Evolutionary conservation across 495 filamentous ascomycete genomes (phyloP).

Genomic region (Xylaria flabelliformis): DNA sequence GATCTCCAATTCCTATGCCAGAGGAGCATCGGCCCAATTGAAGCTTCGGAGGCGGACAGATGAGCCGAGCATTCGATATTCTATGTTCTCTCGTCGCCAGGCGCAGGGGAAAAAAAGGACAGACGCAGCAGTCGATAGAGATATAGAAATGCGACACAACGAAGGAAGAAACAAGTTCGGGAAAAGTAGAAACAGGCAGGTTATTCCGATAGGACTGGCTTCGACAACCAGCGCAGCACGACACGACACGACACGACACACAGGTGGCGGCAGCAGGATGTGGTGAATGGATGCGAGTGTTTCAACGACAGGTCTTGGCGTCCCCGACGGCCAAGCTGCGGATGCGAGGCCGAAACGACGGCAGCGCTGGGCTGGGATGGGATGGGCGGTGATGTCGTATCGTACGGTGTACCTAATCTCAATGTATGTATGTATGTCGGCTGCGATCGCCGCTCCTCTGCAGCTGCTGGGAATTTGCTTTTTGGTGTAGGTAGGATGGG

Average conservation of each 20-base stretch:
- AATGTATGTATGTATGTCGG: slow-evolving; percentile 10
- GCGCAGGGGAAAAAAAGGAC: not conserved
- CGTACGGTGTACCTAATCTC: not conserved
- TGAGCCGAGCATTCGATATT: slow-evolving; percentile 2
- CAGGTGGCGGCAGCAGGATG: slow-evolving; percentile 23
- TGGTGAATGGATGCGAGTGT: slow-evolving; percentile 23
- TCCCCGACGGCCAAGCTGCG: slow-evolving; percentile 20
- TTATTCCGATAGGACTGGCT: slow-evolving; percentile 9
- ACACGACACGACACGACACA: slow-evolving; percentile 16
- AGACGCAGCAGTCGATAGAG: not conserved
- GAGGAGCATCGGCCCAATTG: slow-evolving; percentile 17
- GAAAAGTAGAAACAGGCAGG: slow-evolving; percentile 7
- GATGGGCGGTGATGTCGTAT: slow-evolving; percentile 8
- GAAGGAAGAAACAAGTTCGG: not conserved
- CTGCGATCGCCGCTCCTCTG: slow-evolving; percentile 12
- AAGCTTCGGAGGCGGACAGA: slow-evolving; percentile 2
- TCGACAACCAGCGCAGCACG: slow-evolving; percentile 3
- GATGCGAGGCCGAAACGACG: slow-evolving; percentile 26
- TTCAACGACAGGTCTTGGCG: slow-evolving; percentile 32
- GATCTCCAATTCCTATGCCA: slow-evolving; percentile 17
- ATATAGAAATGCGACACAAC: not conserved
- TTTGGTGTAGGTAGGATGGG: slow-evolving; percentile 13
- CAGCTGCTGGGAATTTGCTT: slow-evolving; percentile 19
- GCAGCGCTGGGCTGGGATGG: not conserved
- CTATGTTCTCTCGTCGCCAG: not conserved